Conservation (phyloP, 352 stramenopile genomes). For the Pythium rishiriense region DNA sequence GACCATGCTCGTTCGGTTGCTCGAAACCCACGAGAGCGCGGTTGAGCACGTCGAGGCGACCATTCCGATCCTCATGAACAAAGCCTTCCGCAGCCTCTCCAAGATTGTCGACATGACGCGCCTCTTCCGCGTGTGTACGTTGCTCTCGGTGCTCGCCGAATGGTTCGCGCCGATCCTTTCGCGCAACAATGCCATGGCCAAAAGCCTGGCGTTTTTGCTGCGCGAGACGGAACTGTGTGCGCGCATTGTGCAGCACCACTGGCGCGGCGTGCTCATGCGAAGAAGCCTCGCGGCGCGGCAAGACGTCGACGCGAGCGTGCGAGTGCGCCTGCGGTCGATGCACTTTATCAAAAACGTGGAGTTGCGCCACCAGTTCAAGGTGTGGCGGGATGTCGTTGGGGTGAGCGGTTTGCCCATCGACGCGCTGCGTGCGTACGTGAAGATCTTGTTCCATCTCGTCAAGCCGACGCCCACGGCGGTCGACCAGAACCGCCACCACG, state of each 20-base stretch:
- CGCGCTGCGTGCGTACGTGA: constrained; percentile 59
- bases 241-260: constrained; percentile 76
- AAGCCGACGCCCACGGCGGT: constrained; percentile 28
- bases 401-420: constrained; percentile 37
- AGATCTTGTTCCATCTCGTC: constrained; percentile 56
- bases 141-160: constrained; percentile 57
- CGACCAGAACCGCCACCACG: constrained; percentile 27
- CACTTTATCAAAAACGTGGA: constrained; percentile 75
- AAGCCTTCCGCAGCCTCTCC: constrained; percentile 65
- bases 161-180: constrained; percentile 67
- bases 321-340: constrained; percentile 64
- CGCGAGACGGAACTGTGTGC: constrained; percentile 67
- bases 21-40: constrained; percentile 68
- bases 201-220: constrained; percentile 52
- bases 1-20: constrained; percentile 66
- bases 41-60: constrained; percentile 67
- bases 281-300: constrained; percentile 36
- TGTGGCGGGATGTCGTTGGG: constrained; percentile 51
- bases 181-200: constrained; percentile 57
- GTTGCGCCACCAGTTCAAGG: constrained; percentile 66
- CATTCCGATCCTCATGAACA: constrained; percentile 71
- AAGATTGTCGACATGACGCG: constrained; percentile 50
- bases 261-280: constrained; percentile 63
- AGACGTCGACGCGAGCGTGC: constrained; percentile 52
- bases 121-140: constrained; percentile 53